Conservation (phyloP, 2,329 filamentous ascomycete species). For the Neofusicoccum laricinum region DNA sequence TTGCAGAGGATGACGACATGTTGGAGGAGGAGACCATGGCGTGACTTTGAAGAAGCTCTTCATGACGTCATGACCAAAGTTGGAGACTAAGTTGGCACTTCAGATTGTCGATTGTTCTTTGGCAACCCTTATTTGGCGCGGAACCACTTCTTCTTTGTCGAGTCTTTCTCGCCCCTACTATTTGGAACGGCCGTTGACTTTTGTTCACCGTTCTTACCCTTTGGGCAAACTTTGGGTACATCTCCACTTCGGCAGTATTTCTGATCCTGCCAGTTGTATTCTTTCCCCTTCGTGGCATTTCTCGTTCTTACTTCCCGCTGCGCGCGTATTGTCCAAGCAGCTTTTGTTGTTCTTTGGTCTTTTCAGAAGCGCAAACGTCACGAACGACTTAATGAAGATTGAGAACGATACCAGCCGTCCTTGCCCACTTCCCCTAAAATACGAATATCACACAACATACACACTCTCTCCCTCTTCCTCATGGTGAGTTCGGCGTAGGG, state of each 20-base stretch:
- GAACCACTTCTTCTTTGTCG: background rate
- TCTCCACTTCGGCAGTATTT: background rate
- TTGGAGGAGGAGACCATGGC: conserved; percentile 13
- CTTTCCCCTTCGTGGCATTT: background rate
- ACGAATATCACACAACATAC: background rate
- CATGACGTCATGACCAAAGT: background rate
- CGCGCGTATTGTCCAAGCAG: background rate
- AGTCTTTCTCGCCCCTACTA: background rate
- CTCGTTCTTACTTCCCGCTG: background rate
- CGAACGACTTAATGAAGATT: background rate
- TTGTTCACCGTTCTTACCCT: background rate
- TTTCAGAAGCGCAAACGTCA: background rate
- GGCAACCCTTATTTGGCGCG: background rate
- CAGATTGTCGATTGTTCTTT: conserved; percentile 4
- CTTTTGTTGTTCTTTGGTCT: background rate
- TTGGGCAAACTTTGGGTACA: background rate
- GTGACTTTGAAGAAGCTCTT: background rate
- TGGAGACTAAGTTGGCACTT: background rate
- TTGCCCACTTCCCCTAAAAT: background rate
- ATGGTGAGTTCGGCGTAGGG: background rate
- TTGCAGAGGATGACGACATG: conserved; percentile 25
- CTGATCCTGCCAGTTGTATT: background rate
- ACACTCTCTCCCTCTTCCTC: background rate
- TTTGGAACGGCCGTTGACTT: background rate
- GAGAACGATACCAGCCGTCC: background rate